Percentiles rank a stretch among this genome's conserved stretches.
Conservation (phyloP, 305 asterid genomes). For the Solanum hybrid region DNA sequence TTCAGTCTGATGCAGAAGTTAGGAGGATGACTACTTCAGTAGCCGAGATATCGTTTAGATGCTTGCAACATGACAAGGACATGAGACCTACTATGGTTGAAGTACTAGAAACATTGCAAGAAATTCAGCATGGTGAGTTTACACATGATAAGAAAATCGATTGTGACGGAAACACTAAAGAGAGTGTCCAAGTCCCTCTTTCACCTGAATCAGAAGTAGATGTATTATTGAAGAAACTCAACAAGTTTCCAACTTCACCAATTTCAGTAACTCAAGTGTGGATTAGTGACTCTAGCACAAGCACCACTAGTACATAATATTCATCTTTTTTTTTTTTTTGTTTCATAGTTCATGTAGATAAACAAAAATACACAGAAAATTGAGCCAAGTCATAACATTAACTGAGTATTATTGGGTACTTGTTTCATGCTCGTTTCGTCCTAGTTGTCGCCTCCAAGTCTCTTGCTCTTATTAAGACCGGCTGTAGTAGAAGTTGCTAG, state of each 20-base stretch:
- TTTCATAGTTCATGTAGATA: background rate
- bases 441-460: background rate
- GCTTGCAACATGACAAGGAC: conserved; percentile 66
- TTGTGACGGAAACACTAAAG: background rate
- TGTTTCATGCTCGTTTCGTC: background rate
- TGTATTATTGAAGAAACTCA: conserved; percentile 10
- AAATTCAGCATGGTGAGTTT: conserved; percentile 15
- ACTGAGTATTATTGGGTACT: background rate
- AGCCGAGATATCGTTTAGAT: conserved; percentile 64
- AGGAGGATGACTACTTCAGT: conserved; percentile 54
- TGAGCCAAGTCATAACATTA: background rate
- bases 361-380: background rate
- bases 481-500: background rate
- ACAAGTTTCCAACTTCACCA: conserved; percentile 11
- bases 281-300: conserved; percentile 19
- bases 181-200: background rate
- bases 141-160: background rate
- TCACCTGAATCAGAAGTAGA: conserved; percentile 23
- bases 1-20: conserved; percentile 32
- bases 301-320: background rate
- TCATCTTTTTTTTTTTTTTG: background rate
- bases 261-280: conserved; percentile 15
- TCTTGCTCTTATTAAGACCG: background rate
- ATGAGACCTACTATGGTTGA: conserved; percentile 77
- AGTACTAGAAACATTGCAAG: conserved; percentile 32